Evolutionary conservation across 2,329 filamentous ascomycete genomes (phyloP).

Genomic region (Aaosphaeria pasadenensis): DNA sequence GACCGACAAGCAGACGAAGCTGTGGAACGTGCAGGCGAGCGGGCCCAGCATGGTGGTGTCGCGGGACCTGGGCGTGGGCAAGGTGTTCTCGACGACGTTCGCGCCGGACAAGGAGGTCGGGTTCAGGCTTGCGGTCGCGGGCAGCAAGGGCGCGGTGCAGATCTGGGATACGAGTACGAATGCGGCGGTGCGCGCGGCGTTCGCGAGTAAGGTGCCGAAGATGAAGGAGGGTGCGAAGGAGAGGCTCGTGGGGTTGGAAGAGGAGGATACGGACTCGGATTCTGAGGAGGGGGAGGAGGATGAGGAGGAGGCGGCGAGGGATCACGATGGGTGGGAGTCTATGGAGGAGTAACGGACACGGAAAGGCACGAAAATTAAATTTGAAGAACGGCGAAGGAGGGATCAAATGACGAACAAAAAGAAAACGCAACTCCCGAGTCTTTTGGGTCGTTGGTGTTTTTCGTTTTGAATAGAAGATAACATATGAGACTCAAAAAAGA

Average conservation of each 20-base stretch:
- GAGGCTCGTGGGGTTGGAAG: slow-evolving; percentile 70
- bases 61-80: slow-evolving; percentile 88
- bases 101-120: slow-evolving; percentile 87
- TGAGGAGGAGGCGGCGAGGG: slow-evolving; percentile 36
- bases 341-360: slow-evolving; percentile 37
- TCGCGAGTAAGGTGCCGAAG: slow-evolving; percentile 67
- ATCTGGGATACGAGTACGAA: slow-evolving; percentile 98
- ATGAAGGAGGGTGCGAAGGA: slow-evolving; percentile 66
- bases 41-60: slow-evolving; percentile 89
- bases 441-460: too few relatives aligned
- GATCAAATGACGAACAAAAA: too few relatives aligned
- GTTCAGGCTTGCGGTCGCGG: slow-evolving; percentile 88
- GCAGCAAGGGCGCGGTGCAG: slow-evolving; percentile 88
- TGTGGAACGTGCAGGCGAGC: slow-evolving; percentile 80
- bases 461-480: too few relatives aligned
- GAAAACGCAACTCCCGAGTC: too few relatives aligned
- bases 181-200: slow-evolving; percentile 76
- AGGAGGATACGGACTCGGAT: slow-evolving; percentile 63
- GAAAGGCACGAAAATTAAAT: too few relatives aligned
- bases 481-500: too few relatives aligned
- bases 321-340: slow-evolving; percentile 37
- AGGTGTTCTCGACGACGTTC: slow-evolving; percentile 88
- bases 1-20: slow-evolving; percentile 90
- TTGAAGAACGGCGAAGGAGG: too few relatives aligned
- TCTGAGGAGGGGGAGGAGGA: slow-evolving; percentile 47